phyloP scores from a whole-genome alignment of 192 early-diverging fungal species.

The Hyaloraphidium curvatum region DNA sequence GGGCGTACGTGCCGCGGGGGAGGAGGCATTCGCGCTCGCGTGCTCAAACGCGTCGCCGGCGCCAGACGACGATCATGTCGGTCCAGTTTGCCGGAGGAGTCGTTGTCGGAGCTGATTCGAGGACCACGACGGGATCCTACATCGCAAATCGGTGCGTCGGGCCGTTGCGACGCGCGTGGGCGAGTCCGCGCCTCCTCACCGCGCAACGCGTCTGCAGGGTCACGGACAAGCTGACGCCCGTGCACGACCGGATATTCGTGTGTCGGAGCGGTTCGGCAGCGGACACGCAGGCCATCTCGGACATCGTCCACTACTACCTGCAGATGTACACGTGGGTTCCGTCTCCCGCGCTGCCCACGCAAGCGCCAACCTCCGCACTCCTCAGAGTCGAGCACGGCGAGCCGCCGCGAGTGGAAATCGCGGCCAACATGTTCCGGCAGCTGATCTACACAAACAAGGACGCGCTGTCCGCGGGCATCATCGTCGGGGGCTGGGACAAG shows the following conservation, averaged over 20 bases:
- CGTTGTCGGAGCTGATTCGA: slow-evolving; percentile 89
- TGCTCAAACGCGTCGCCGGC: too few relatives aligned
- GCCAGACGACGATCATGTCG: slow-evolving; percentile 38
- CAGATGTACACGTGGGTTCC: slow-evolving; percentile 66
- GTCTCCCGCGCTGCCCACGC: neutral
- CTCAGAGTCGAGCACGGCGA: slow-evolving; percentile 50
- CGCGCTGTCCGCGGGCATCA: slow-evolving; percentile 72
- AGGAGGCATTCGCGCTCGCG: too few relatives aligned
- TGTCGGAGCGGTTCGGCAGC: slow-evolving; percentile 95
- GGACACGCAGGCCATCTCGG: slow-evolving; percentile 95
- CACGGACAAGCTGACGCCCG: slow-evolving; percentile 90
- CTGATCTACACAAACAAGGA: slow-evolving; percentile 89
- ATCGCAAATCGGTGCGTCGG: slow-evolving; percentile 28
- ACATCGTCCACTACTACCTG: slow-evolving; percentile 91
- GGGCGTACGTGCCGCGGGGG: too few relatives aligned
- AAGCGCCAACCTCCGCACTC: neutral
- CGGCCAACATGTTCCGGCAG: slow-evolving; percentile 82
- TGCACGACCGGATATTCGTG: slow-evolving; percentile 91
- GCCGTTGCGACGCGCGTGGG: too few relatives aligned
- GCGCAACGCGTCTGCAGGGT: slow-evolving; percentile 27
- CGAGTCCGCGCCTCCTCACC: neutral
- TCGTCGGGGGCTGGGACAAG: slow-evolving; percentile 95
- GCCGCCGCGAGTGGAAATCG: slow-evolving; percentile 65
- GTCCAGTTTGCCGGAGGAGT: slow-evolving; percentile 65
- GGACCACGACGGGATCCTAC: slow-evolving; percentile 88